Evolutionary conservation across 73 alveolate genomes (phyloP).

Genomic region (Blepharisma japonicum): DNA sequence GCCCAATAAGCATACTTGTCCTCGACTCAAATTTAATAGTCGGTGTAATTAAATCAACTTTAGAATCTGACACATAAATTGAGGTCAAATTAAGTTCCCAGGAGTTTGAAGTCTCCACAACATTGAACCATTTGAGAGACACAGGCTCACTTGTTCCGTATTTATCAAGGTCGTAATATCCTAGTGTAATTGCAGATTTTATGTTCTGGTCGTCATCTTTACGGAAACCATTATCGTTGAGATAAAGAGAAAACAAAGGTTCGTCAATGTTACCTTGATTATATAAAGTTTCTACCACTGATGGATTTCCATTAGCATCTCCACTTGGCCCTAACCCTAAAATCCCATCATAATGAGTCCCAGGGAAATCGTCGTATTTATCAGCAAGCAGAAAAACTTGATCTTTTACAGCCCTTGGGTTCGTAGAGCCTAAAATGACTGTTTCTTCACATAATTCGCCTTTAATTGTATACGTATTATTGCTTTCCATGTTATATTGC

Average conservation of each 20-base stretch:
- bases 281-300: neutral
- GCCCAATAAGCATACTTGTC: neutral
- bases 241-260: neutral
- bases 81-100: constrained; percentile 8
- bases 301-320: neutral
- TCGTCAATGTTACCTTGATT: neutral
- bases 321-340: neutral
- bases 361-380: neutral
- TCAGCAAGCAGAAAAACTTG: constrained; percentile 6
- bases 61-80: neutral
- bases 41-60: neutral
- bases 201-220: constrained; percentile 9
- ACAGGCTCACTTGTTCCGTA: neutral
- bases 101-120: neutral
- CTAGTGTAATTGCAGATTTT: neutral
- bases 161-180: constrained; percentile 4
- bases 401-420: neutral
- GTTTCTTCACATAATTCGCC: too few species aligned
- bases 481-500: too few species aligned
- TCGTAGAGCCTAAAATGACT: too few species aligned
- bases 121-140: neutral
- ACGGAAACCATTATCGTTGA: neutral
- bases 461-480: too few species aligned
- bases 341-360: constrained; percentile 11
- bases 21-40: neutral